Evolutionary conservation across 306 rosid genomes (phyloP).

Genomic region (Dalbergia oliveri): DNA sequence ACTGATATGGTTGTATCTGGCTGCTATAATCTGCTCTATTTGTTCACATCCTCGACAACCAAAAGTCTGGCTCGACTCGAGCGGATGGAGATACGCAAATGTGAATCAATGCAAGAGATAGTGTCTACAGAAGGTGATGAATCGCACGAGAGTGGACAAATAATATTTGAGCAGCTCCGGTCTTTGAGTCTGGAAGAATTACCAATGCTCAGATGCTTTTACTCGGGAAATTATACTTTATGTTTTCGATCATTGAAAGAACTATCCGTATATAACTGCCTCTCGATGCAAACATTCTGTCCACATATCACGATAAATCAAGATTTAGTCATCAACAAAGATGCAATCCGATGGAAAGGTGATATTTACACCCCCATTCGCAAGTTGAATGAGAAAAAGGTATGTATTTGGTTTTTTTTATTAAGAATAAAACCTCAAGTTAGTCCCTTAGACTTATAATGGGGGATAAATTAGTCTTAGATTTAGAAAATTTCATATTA

Average conservation of each 20-base stretch:
- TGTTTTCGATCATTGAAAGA: conserved; percentile 19
- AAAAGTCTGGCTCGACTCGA: not conserved
- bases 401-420: not conserved
- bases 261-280: not conserved
- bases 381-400: conserved; percentile 1
- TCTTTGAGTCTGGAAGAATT: not conserved
- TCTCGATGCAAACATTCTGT: conserved; percentile 26
- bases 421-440: too few relatives aligned
- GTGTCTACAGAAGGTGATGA: not conserved
- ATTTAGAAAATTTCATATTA: too few relatives aligned
- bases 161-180: not conserved
- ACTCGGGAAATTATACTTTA: conserved; percentile 27
- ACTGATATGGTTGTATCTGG: not conserved
- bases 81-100: not conserved
- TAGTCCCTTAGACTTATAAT: too few relatives aligned
- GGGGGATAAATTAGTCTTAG: too few relatives aligned
- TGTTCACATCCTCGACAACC: conserved; percentile 29
- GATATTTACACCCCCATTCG: not conserved
- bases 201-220: conserved; percentile 36
- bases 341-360: not conserved
- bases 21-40: conserved; percentile 7
- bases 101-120: not conserved
- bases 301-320: not conserved
- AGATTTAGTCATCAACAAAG: not conserved
- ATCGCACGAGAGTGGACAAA: not conserved